phyloP scores from a whole-genome alignment of 495 filamentous ascomycete genomes.

The Neurospora sp. region DNA sequence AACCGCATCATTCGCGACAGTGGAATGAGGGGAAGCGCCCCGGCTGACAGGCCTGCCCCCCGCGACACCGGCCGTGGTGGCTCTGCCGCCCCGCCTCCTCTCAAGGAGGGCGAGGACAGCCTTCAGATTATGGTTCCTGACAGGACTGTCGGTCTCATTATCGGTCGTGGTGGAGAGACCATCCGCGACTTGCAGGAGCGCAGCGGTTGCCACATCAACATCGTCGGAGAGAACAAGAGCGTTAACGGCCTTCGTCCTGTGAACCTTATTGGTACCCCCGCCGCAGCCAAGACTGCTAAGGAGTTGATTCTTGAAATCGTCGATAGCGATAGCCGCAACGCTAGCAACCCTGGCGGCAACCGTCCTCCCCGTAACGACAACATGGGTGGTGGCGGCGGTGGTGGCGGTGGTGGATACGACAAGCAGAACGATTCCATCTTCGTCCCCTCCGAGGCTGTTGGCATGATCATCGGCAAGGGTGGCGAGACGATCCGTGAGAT shows the following conservation, averaged over 20 bases:
- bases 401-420: slow-evolving; percentile 36
- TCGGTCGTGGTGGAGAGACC: slow-evolving; percentile 75
- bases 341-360: slow-evolving; percentile 12
- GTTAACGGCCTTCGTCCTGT: slow-evolving; percentile 74
- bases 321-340: slow-evolving; percentile 66
- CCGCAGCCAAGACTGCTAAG: slow-evolving; percentile 58
- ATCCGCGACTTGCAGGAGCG: slow-evolving; percentile 84
- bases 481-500: slow-evolving; percentile 83
- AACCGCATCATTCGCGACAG: slow-evolving; percentile 76
- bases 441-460: slow-evolving; percentile 76
- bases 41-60: slow-evolving; percentile 20
- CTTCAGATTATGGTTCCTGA: slow-evolving; percentile 86
- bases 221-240: slow-evolving; percentile 76
- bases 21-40: slow-evolving; percentile 47
- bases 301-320: slow-evolving; percentile 80
- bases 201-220: slow-evolving; percentile 79
- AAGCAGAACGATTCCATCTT: slow-evolving; percentile 69
- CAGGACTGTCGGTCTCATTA: slow-evolving; percentile 75
- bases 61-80: slow-evolving; percentile 11
- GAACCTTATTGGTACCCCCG: slow-evolving; percentile 65
- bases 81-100: slow-evolving; percentile 29
- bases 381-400: slow-evolving; percentile 24
- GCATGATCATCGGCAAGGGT: slow-evolving; percentile 85
- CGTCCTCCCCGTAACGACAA: slow-evolving; percentile 2
- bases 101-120: slow-evolving; percentile 62